Evolutionary conservation across 805 yeast species (phyloP), one percentile per base, ranked within the genome.

Genomic region (Candida sonorensis): DNA sequence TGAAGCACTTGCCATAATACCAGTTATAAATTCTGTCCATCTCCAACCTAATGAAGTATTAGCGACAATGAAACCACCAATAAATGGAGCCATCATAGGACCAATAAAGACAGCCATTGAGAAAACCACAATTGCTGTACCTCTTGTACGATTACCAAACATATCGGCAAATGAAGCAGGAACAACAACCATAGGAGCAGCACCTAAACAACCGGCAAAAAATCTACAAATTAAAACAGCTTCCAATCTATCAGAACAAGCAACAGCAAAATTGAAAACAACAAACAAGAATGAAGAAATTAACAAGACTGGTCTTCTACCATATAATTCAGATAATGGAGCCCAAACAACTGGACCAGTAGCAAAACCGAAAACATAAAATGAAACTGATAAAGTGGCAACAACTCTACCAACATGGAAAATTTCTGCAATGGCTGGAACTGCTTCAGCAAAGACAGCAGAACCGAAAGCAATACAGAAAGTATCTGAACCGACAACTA

Each of bases 271-370:
- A 28, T 68, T 66, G 57, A 85, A 83, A 28, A 71, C 46, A 14
- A 69, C 61, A 50, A 72, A 71, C 1, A 80, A 72, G 26, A 83
- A 61, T 4, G 69, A 55, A 5, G 87, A 72, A 3, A 75, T 40
- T 2, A 81, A 42, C 34, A 82, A 47, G 11, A 83, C 77, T 12
- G 69, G 56, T 53, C 72, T 72, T 56, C 95, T 72, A 34, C 94
- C 92, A 44, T 67, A 78, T 23, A 80, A 48, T 54, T 82, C 94
- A n/a, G 90, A 79, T 23, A 82, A 53, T 4, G 95, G 95, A 17
- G 92, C 96, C 86, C 92, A 88, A 23, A 85, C 49, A 31, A 88
- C 65, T 4, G 97, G 97, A 13, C 97, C 96, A 1, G 85, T 70
- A 1, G 96, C 97, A 59, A 87, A 90, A 9, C 97, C 97, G 26